Conservation (phyloP, 306 rosid genomes). For the Begonia loranthoides region DNA sequence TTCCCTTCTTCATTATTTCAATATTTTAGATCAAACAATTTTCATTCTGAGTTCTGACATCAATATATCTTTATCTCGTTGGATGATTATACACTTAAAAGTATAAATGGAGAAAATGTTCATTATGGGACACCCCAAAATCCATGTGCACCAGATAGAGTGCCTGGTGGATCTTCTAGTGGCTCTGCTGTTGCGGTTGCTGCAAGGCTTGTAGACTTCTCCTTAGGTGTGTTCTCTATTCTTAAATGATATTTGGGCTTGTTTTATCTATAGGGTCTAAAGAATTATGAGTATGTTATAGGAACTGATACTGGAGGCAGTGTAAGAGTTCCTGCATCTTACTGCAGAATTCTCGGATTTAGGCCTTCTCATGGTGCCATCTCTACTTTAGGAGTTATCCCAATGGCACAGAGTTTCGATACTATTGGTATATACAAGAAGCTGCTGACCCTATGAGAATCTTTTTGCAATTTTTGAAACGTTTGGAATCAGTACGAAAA, state of each 20-base stretch:
- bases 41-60: conserved; percentile 4
- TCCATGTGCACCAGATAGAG: conserved; percentile 30
- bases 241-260: conserved; percentile 6
- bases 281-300: conserved; percentile 10
- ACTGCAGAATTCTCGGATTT: conserved; percentile 85
- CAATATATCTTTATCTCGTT: conserved; percentile 4
- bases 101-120: conserved; percentile 37
- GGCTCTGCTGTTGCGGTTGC: conserved; percentile 70
- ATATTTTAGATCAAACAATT: no score
- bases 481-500: no score
- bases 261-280: conserved; percentile 1
- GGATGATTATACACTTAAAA: conserved; percentile 9
- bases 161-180: conserved; percentile 53
- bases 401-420: conserved; percentile 88
- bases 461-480: not conserved
- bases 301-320: conserved; percentile 98
- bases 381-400: conserved; percentile 55
- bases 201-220: conserved; percentile 75
- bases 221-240: conserved; percentile 40
- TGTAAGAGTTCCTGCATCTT: conserved; percentile 83
- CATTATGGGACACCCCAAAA: conserved; percentile 48
- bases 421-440: conserved; percentile 48
- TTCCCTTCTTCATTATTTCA: no score
- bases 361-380: conserved; percentile 72
- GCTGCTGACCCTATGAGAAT: not conserved